A percentile compares a stretch with the other conserved stretches of the same genome.
phyloP scores from a whole-genome alignment of 148 eudicot genomes.

The Camellia sinensis region DNA sequence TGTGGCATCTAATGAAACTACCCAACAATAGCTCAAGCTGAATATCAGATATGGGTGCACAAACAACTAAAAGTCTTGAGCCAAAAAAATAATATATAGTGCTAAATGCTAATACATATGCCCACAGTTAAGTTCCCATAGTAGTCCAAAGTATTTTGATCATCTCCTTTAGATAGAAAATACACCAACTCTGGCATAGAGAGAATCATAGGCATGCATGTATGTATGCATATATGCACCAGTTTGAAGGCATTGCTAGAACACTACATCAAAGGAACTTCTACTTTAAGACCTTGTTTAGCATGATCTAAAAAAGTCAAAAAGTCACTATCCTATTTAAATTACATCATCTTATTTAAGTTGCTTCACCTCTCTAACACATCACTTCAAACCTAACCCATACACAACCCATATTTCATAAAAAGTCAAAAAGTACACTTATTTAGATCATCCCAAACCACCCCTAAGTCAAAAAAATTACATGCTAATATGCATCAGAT shows the following conservation, averaged over 20 bases:
- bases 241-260: background rate
- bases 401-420: no score
- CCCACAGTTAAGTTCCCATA: background rate
- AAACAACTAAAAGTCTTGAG: background rate
- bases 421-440: no score
- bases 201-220: background rate
- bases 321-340: no score
- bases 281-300: no score
- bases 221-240: background rate
- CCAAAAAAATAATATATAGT: background rate
- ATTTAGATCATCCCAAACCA: no score
- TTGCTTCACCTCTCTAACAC: no score
- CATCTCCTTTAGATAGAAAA: background rate
- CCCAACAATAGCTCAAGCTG: background rate
- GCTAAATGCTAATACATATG: background rate
- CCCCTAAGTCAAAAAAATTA: background rate
- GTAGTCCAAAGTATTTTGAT: background rate
- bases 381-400: no score
- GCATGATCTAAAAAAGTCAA: no score
- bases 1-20: background rate
- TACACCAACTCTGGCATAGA: background rate
- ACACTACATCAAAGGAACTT: background rate
- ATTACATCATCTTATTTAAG: no score
- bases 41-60: background rate
- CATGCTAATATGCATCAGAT: background rate